Evolutionary conservation across 2,329 filamentous ascomycete species (phyloP).

Genomic region (Ascochyta pisi): DNA sequence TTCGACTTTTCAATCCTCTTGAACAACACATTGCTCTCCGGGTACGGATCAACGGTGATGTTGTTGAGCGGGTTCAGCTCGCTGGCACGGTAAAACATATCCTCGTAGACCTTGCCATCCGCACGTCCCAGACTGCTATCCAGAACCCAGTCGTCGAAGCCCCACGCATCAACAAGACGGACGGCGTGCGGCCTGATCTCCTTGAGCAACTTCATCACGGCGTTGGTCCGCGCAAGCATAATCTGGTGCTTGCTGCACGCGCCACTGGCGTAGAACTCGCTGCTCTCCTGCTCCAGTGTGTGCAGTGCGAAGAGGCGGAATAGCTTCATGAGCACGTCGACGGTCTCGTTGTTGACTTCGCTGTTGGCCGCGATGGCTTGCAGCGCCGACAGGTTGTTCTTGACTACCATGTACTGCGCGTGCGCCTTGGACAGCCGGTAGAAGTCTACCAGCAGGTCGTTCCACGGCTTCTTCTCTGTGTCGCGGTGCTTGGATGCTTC

Average conservation of each 20-base stretch:
- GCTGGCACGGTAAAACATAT: slow-evolving; percentile 75
- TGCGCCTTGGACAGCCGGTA: slow-evolving; percentile 77
- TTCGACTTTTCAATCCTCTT: slow-evolving; percentile 67
- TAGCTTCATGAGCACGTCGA: slow-evolving; percentile 67
- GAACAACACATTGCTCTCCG: slow-evolving; percentile 66
- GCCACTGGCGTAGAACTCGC: slow-evolving; percentile 74
- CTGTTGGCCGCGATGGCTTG: slow-evolving; percentile 60
- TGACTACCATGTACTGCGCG: slow-evolving; percentile 78
- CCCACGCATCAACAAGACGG: slow-evolving; percentile 74
- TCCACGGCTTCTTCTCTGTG: slow-evolving; percentile 76
- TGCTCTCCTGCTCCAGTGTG: slow-evolving; percentile 72
- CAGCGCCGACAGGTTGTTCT: slow-evolving; percentile 77
- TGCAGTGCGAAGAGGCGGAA: slow-evolving; percentile 71
- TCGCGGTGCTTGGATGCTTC: slow-evolving; percentile 77
- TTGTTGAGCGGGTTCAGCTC: slow-evolving; percentile 77
- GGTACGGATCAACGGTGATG: slow-evolving; percentile 75
- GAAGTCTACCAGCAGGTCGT: slow-evolving; percentile 78
- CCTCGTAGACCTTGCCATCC: slow-evolving; percentile 79
- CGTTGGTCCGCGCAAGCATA: slow-evolving; percentile 69
- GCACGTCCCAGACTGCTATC: slow-evolving; percentile 73
- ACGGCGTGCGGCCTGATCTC: slow-evolving; percentile 78
- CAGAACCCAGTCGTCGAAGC: slow-evolving; percentile 79
- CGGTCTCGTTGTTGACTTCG: slow-evolving; percentile 64
- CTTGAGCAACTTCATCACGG: slow-evolving; percentile 72
- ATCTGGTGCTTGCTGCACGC: slow-evolving; percentile 77